Conservation (phyloP, 1,284 basidiomycete species). For the Inonotus hispidus region DNA sequence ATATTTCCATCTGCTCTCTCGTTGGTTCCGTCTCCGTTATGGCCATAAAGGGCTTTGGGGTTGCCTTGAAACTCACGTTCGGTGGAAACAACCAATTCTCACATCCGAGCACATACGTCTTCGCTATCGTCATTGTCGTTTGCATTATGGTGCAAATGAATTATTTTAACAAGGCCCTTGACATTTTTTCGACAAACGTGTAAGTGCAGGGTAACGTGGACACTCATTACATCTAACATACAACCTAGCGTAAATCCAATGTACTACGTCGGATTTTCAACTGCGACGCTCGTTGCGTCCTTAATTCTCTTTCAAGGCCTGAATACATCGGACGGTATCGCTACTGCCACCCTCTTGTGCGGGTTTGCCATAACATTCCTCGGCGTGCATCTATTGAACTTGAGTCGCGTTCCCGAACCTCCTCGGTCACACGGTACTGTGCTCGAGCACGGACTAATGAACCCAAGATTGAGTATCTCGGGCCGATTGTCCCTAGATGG, state of each 20-base stretch:
- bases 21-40: slow-evolving; percentile 88
- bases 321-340: slow-evolving; percentile 81
- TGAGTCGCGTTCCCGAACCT: slow-evolving; percentile 64
- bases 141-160: slow-evolving; percentile 98
- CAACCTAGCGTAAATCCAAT: slow-evolving; percentile 85
- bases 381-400: slow-evolving; percentile 87
- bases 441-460: slow-evolving; percentile 73
- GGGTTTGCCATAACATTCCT: slow-evolving; percentile 91
- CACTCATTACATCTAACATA: slow-evolving; percentile 1
- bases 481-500: slow-evolving; percentile 68
- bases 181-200: slow-evolving; percentile 98
- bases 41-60: slow-evolving; percentile 95
- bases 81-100: slow-evolving; percentile 95
- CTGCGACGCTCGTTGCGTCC: slow-evolving; percentile 90
- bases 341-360: slow-evolving; percentile 79
- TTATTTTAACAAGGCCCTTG: slow-evolving; percentile 98
- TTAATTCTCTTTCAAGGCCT: slow-evolving; percentile 96
- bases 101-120: slow-evolving; percentile 92
- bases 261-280: slow-evolving; percentile 99
- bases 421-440: slow-evolving; percentile 39
- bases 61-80: slow-evolving; percentile 93
- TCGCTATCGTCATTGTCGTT: slow-evolving; percentile 76
- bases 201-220: slow-evolving; percentile 39
- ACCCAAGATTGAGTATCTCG: slow-evolving; percentile 64
- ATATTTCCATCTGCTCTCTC: slow-evolving; percentile 90